A percentile compares a stretch with the other conserved stretches of the same genome.
Conservation (phyloP, 768 basidiomycete species). For the Panellus pusillus region DNA sequence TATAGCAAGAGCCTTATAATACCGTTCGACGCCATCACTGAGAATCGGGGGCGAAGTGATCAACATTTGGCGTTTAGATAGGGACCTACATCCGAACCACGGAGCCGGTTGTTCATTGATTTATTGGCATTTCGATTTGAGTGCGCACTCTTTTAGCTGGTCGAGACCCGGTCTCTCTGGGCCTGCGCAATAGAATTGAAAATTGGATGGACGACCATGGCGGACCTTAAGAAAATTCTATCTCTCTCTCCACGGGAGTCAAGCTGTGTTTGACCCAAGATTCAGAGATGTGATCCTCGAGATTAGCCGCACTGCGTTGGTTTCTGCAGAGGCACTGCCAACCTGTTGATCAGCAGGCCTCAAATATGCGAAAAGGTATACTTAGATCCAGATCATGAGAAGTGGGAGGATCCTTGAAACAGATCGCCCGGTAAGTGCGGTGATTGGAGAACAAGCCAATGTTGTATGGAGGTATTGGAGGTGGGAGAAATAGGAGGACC, state of each 20-base stretch:
- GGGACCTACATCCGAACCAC: too few species aligned
- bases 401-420: conserved; percentile 7
- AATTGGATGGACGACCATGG: too few species aligned
- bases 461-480: conserved; percentile 3
- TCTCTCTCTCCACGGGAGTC: neutral
- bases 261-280: neutral
- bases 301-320: conserved; percentile 1
- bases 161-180: too few species aligned
- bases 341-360: conserved; percentile 4
- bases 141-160: too few species aligned
- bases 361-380: neutral
- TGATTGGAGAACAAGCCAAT: conserved; percentile 7
- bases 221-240: too few species aligned
- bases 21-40: too few species aligned
- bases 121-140: too few species aligned
- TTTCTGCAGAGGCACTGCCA: neutral
- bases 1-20: too few species aligned
- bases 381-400: conserved; percentile 14
- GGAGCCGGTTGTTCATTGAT: too few species aligned
- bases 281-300: conserved; percentile 1
- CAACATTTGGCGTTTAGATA: too few species aligned
- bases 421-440: conserved; percentile 9
- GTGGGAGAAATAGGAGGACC: conserved; percentile 5
- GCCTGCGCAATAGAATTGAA: too few species aligned
- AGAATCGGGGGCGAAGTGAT: too few species aligned